Base-by-base conservation (phyloP, 2,329 filamentous ascomycete species). In the Penicillium concentricum region DNA sequence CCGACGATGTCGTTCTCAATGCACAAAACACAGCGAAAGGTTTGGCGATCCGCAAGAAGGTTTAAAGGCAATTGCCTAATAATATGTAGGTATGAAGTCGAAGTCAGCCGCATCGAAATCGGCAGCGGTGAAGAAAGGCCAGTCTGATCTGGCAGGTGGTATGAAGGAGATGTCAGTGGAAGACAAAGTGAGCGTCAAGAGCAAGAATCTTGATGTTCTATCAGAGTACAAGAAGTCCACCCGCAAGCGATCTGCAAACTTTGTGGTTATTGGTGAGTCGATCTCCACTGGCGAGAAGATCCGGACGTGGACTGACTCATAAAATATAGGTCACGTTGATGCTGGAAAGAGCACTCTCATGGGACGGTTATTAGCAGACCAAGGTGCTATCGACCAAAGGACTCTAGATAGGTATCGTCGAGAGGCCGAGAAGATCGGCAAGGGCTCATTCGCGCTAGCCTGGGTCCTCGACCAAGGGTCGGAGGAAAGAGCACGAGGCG, bases 261-360 rank as follows among this genome's bases (percentile, higher is more conserved):
- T 97, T 75, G 92, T 96, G 8, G 92, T 97, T 34, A 92, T 96
- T 65, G 92, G 90, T 92, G 79, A 37, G 46, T 44, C 38, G 66
- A 86, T 66, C 6, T 46, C 47, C 5, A 12, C 32, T 26, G 51
- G 26, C 43, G 26, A 51, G 24, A 49, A 22, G 15, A 18, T 5
- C 55, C 18, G 28, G 12, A 16, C 34, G 13, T 39, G 28, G 10
- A 26, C 69, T 68, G 48, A 47, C 61, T 68, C 61, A 71, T 56
- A 62, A 4, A 71, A 26, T 34, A 3, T 28, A 91, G 92, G 94
- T 15, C 94, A 99, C 72, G 94, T 99, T 54, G 94, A 99, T 73
- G 93, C 95, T 51, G 94, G 94, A 51, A 99, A 99, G 76, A 97
- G 92, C 72, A 99, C 94, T 6, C 82, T 99, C 37, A 97, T 99